phyloP scores from a whole-genome alignment of 2,329 filamentous ascomycete genomes.

The Rasamsonia emersonii region DNA sequence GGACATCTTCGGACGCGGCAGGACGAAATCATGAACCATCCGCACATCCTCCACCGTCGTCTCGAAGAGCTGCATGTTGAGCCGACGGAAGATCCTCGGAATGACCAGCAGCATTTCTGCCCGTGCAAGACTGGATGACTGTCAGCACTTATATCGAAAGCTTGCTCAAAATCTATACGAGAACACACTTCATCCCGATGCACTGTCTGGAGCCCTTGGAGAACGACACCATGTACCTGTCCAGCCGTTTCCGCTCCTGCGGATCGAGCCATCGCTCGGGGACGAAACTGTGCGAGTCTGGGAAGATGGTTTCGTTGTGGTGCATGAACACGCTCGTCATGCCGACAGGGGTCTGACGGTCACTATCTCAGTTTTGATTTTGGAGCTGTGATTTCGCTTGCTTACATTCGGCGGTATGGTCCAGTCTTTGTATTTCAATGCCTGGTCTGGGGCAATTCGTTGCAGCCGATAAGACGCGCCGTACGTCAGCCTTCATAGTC shows the following conservation, averaged over 20 bases:
- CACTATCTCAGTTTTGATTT: neutral
- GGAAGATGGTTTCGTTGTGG: constrained; percentile 13
- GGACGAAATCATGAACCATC: constrained; percentile 13
- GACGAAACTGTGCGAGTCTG: constrained; percentile 11
- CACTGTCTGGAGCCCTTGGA: constrained; percentile 13
- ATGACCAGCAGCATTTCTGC: constrained; percentile 23
- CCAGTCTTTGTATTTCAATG: constrained; percentile 9
- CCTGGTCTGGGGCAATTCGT: constrained; percentile 11
- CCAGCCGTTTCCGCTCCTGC: constrained; percentile 9
- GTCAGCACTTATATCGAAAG: neutral
- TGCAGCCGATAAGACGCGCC: constrained; percentile 18
- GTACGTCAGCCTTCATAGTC: constrained; percentile 20
- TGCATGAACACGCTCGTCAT: constrained; percentile 16
- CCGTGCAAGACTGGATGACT: constrained; percentile 18
- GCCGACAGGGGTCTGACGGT: constrained; percentile 13
- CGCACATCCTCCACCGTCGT: constrained; percentile 22
- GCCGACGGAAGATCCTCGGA: constrained; percentile 18
- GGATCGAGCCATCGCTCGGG: constrained; percentile 15
- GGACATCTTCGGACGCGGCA: constrained; percentile 11
- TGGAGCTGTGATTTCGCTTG: neutral
- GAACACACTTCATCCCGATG: constrained; percentile 13
- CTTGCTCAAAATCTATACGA: neutral
- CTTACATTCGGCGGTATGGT: constrained; percentile 11
- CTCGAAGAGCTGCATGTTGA: constrained; percentile 22
- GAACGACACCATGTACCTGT: constrained; percentile 14